Base-by-base conservation (phyloP, 2,329 filamentous ascomycete species). In the Fonsecaea nubica region DNA sequence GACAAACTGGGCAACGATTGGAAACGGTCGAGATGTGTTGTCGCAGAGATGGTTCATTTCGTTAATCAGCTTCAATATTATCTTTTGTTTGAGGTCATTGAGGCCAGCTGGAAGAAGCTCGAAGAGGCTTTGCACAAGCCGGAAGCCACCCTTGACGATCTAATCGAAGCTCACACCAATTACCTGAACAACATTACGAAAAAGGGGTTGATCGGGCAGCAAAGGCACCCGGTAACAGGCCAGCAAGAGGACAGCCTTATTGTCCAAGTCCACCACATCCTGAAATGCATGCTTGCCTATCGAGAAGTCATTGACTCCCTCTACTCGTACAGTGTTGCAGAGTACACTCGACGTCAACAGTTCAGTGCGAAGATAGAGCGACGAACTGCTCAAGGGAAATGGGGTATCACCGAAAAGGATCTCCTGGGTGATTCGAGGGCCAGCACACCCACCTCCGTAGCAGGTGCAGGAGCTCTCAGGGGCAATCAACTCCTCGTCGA, bases 1-100 rank as follows among this genome's bases (percentile, higher is more conserved):
- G 88, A 90, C 72, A 86, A 87, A 67, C 87, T 96, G 30, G 86
- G 86, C 33, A 83, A 89, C 66, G 91, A 94, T 60, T 99, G 95
- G 95, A 97, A 97, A 77, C 88, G 86, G 13, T 96, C 93, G 4
- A 86, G 94, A 64, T 95, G 93, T 65, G 89, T 90, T 18, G 88
- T 98, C 42, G 93, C 94, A 12, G 96, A 99, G 79, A 99, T 99
- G 95, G 92, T 98, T 15, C 96, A 99, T 77, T 98, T 99, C 75
- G 90, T 98, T 75, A 92, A 92, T 70, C 95, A 99, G 79, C 85
- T 99, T 13, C 95, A 99, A 78, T 97, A 98, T 81, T 99, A 99
- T 78, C 97, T 99, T 72, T 85, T 99, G 9, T 99, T 98, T 75
- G 95, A 99, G 78, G 95, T 99, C 72, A 98, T 99, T 73, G 95